A percentile compares a stretch with the other conserved stretches of the same genome.
These are phyloP conservation scores for Aspergillus mulundensis DNA, from an alignment of 495 filamentous ascomycete genomes.

Conservation along the genomic window DNA sequence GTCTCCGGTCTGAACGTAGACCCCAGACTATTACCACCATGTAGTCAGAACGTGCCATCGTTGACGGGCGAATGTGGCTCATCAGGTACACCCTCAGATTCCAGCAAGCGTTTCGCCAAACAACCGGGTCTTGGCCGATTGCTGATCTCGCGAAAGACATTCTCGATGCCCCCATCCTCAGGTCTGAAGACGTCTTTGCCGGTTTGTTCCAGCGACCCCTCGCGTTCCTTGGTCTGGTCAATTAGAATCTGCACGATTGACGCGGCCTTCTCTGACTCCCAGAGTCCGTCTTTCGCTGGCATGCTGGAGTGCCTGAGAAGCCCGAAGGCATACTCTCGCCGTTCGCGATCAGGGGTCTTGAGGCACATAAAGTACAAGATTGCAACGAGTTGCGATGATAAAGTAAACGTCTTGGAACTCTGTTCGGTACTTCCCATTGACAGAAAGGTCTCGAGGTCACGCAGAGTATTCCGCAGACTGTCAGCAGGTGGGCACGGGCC, in stretches of 20 bases:
- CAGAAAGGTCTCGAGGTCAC: constrained; percentile 12
- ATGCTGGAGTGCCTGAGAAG: constrained; percentile 12
- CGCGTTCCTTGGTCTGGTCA: background rate
- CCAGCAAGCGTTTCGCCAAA: background rate
- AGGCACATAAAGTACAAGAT: constrained; percentile 21
- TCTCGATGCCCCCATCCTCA: background rate
- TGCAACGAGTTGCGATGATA: constrained; percentile 19
- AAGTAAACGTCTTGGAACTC: constrained; percentile 11
- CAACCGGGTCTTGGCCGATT: background rate
- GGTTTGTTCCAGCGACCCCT: background rate
- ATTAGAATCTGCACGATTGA: constrained; percentile 1
- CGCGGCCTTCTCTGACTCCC: constrained; percentile 14
- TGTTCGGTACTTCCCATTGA: background rate
- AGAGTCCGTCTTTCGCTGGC: constrained; percentile 20
- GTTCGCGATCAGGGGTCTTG: constrained; percentile 12
- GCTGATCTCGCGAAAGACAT: background rate
- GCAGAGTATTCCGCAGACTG: constrained; percentile 7
- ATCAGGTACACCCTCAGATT: too few species aligned
- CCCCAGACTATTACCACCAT: background rate
- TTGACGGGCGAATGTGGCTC: too few species aligned
- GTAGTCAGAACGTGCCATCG: background rate
- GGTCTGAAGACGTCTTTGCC: background rate
- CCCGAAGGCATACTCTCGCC: constrained; percentile 5
- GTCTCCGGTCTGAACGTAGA: too few species aligned
- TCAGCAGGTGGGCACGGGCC: background rate